Percentiles rank a stretch among this genome's conserved stretches.
Conservation (phyloP, 2,329 filamentous ascomycete species). For the Aschersonia sp. region DNA sequence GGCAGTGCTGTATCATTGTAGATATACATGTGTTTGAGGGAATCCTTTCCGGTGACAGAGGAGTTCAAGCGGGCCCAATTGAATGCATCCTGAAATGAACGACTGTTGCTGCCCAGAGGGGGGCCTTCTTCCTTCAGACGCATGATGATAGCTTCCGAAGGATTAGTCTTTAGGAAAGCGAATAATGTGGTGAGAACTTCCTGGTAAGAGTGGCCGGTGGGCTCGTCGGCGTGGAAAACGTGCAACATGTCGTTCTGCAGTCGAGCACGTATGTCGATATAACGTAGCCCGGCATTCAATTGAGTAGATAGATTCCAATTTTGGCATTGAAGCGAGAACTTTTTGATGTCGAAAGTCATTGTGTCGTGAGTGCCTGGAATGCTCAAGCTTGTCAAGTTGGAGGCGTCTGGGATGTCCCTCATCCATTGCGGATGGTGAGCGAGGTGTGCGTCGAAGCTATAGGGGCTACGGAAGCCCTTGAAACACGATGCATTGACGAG, state of each 20-base stretch:
- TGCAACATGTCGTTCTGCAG: slow-evolving; percentile 26
- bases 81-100: slow-evolving; percentile 31
- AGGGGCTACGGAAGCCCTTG: slow-evolving; percentile 15
- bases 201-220: slow-evolving; percentile 28
- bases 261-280: slow-evolving; percentile 33
- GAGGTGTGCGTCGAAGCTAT: slow-evolving; percentile 26
- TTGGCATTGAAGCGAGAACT: slow-evolving; percentile 28
- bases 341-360: slow-evolving; percentile 28
- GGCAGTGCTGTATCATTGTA: slow-evolving; percentile 13
- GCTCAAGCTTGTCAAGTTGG: slow-evolving; percentile 27
- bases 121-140: slow-evolving; percentile 33
- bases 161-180: slow-evolving; percentile 28
- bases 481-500: slow-evolving; percentile 14
- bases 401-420: slow-evolving; percentile 24
- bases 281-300: slow-evolving; percentile 30
- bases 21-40: slow-evolving; percentile 20
- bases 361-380: slow-evolving; percentile 40
- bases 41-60: slow-evolving; percentile 19
- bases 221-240: slow-evolving; percentile 31
- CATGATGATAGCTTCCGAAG: slow-evolving; percentile 32
- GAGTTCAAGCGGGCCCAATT: slow-evolving; percentile 22
- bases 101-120: slow-evolving; percentile 19
- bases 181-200: slow-evolving; percentile 28
- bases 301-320: slow-evolving; percentile 29
- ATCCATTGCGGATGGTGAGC: slow-evolving; percentile 26